Base-by-base conservation (phyloP, 2,329 filamentous ascomycete species). In the Nemania serpens region DNA sequence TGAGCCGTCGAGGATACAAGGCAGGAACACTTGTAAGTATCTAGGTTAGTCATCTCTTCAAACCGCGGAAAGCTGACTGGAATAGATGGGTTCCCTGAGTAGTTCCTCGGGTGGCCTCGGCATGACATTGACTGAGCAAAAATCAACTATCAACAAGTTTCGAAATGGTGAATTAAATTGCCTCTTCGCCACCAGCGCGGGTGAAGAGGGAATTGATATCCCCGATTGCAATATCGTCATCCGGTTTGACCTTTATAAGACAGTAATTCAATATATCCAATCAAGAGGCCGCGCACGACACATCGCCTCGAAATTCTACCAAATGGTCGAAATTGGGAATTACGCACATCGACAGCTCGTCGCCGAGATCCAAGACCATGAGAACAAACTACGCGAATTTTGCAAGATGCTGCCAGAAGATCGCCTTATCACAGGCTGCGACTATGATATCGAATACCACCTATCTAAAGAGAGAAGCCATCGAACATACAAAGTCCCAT, bases 211-310 rank as follows among this genome's bases (percentile, higher is more conserved):
- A 0, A 81, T 90, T 12, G 87, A 90, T 67, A 84, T 90, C 49
- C 87, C 87, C 0, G 85, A 88, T 57, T 90, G 87, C 73, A 88
- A 89, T 65, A 72, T 88, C 1, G 79, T 90, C 33, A 80, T 90
- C 61, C 78, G 93, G 2, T 99, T 97, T 70, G 92, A 98, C 71
- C 83, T 96, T 2, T 97, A 93, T 75, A 82, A 84, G 11, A 97
- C 94, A 0, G 87, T 97, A 75, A 98, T 98, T 54, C 91, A 96
- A 71, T 98, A 97, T 72, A 88, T 98, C 18, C 95, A 99, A 74
- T 97, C 93, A 13, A 86, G 92, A 64, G 95, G 95, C 0, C 86
- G 95, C 55, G 95, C 95, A 12, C 85, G 95, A 41, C 90, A 92
- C 69, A 75, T 78, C 0, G 83, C 89, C 56, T 98, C 95, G 0